Evolutionary conservation across 2,329 filamentous ascomycete species (phyloP).

Genomic region (Colletotrichum scovillei): DNA sequence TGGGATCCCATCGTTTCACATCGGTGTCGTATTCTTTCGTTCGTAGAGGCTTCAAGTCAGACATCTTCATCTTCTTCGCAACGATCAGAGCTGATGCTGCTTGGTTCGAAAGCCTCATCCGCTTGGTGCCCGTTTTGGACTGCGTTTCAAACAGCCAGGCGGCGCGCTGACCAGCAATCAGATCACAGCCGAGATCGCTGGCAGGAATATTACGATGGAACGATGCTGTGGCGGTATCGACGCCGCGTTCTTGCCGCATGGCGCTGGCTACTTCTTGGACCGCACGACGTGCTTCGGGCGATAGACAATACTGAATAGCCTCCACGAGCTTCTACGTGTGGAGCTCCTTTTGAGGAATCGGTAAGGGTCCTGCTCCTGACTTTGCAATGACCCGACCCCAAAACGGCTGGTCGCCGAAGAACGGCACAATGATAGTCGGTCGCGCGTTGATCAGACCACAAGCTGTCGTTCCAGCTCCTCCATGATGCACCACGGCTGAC

Average conservation of each 20-base stretch:
- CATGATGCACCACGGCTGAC: constrained; percentile 67
- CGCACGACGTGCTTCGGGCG: constrained; percentile 41
- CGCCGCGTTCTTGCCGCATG: constrained; percentile 46
- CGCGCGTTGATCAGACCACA: constrained; percentile 61
- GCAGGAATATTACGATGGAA: constrained; percentile 52
- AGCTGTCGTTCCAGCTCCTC: constrained; percentile 69
- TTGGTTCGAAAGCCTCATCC: constrained; percentile 12
- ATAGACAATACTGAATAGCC: constrained; percentile 48
- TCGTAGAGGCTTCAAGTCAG: constrained; percentile 49
- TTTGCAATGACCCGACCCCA: constrained; percentile 53
- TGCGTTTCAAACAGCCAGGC: constrained; percentile 55
- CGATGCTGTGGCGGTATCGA: constrained; percentile 45
- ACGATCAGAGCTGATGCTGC: constrained; percentile 5
- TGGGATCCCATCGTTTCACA: constrained; percentile 45
- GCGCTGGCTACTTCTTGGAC: constrained; percentile 47
- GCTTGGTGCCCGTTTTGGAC: constrained; percentile 40
- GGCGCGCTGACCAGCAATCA: constrained; percentile 58
- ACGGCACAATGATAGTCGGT: constrained; percentile 66
- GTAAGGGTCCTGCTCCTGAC: constrained; percentile 51
- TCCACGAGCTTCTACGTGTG: constrained; percentile 46
- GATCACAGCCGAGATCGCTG: constrained; percentile 46
- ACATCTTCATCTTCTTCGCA: background rate
- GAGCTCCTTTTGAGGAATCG: constrained; percentile 49
- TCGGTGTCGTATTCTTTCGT: constrained; percentile 40
- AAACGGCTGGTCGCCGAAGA: constrained; percentile 58